phyloP scores from a whole-genome alignment of 192 early-diverging fungal species.

The Lunasporangiospora selenospora region DNA sequence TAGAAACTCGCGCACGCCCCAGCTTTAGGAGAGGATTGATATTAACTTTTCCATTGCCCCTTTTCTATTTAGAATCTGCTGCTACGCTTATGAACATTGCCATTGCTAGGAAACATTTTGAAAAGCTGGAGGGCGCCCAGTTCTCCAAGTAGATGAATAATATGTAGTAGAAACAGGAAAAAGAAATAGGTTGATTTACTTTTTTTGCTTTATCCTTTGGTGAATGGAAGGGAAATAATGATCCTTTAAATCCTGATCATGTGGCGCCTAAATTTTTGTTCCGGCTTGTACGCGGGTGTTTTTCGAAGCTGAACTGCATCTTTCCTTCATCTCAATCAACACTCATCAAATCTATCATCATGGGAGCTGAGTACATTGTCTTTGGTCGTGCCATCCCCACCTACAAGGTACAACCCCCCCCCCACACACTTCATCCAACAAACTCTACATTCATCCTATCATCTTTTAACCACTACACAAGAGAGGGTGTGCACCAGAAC shows the following conservation, averaged over 20 bases:
- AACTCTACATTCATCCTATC: background rate
- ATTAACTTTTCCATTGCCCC: background rate
- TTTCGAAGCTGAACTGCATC: too few relatives aligned
- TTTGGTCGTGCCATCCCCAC: slow-evolving; percentile 17
- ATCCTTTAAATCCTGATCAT: too few relatives aligned
- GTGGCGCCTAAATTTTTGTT: too few relatives aligned
- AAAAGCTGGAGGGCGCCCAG: slow-evolving; percentile 72
- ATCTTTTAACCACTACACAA: too few relatives aligned
- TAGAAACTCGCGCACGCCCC: background rate
- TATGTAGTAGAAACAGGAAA: too few relatives aligned
- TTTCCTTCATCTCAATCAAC: slow-evolving; percentile 4
- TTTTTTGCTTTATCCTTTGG: too few relatives aligned
- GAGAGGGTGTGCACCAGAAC: too few relatives aligned
- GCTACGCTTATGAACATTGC: slow-evolving; percentile 83
- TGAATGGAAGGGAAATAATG: too few relatives aligned
- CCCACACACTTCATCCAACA: background rate
- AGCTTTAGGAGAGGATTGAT: background rate
- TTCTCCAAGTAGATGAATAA: slow-evolving; percentile 29
- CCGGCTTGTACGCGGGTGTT: too few relatives aligned
- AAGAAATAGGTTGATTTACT: too few relatives aligned
- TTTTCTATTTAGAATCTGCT: slow-evolving; percentile 69
- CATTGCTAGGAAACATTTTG: slow-evolving; percentile 82
- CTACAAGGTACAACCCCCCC: slow-evolving; percentile 6
- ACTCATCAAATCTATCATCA: slow-evolving; percentile 1
- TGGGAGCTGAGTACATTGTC: slow-evolving; percentile 11